These are phyloP conservation scores for Boletus bicolor DNA, from an alignment of 768 basidiomycete species.

Conservation along the genomic window DNA sequence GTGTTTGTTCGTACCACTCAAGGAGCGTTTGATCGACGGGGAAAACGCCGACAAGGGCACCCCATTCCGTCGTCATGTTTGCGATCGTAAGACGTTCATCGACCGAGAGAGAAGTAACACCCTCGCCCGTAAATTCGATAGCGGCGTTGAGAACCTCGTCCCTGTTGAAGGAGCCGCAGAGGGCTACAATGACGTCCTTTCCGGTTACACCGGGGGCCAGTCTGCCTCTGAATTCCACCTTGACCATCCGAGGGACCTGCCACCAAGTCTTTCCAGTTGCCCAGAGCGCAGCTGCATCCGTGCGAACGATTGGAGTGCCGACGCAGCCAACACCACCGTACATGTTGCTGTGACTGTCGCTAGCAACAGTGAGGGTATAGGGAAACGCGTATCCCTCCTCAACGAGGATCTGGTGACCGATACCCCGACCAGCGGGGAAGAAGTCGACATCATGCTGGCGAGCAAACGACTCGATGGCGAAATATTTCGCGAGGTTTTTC, in stretches of 20 bases:
- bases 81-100: constrained; percentile 95
- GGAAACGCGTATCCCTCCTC: constrained; percentile 99
- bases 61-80: constrained; percentile 99
- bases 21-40: constrained; percentile 82
- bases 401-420: constrained; percentile 95
- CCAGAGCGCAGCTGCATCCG: constrained; percentile 94
- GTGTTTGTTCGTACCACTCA: constrained; percentile 77
- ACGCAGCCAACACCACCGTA: constrained; percentile 98
- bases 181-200: constrained; percentile 96
- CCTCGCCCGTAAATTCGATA: constrained; percentile 93
- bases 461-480: constrained; percentile 87
- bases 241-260: constrained; percentile 97
- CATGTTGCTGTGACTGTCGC: constrained; percentile 98
- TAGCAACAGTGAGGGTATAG: constrained; percentile 90
- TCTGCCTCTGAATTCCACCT: constrained; percentile 82
- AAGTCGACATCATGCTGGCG: constrained; percentile 85
- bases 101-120: constrained; percentile 70
- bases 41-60: constrained; percentile 93
- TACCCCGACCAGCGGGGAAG: constrained; percentile 95
- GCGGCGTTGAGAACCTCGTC: constrained; percentile 97
- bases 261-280: constrained; percentile 99
- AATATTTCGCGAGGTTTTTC: constrained; percentile 91
- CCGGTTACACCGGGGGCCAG: constrained; percentile 90
- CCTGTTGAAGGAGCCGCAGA: constrained; percentile 93
- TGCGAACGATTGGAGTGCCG: constrained; percentile 95